These are phyloP conservation scores for Cylindricascospora bacillispora DNA, from an alignment of 1,139 yeast species.

Conservation along the genomic window DNA sequence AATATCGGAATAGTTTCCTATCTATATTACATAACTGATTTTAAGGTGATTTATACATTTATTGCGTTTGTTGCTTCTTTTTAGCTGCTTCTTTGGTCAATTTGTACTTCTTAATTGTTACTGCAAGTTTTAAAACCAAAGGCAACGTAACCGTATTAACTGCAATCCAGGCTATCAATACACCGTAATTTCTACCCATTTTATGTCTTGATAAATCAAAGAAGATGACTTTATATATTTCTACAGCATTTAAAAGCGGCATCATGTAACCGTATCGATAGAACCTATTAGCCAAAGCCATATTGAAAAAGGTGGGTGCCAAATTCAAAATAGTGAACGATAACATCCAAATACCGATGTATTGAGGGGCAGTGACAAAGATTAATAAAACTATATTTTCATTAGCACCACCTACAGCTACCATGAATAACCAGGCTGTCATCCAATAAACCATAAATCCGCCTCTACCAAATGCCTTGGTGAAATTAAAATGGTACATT, in stretches of 20 bases:
- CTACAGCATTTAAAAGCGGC: slow-evolving; percentile 51
- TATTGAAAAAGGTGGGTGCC: slow-evolving; percentile 44
- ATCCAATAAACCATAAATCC: slow-evolving; percentile 61
- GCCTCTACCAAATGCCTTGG: slow-evolving; percentile 39
- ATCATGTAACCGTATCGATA: slow-evolving; percentile 53
- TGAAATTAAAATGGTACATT: slow-evolving; percentile 45
- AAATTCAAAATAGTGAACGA: slow-evolving; percentile 48
- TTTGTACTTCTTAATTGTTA: slow-evolving; percentile 1
- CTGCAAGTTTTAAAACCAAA: slow-evolving; percentile 31
- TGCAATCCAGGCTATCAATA: slow-evolving; percentile 47
- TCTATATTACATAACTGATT: neutral
- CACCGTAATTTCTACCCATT: slow-evolving; percentile 46
- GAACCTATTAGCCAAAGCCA: slow-evolving; percentile 39
- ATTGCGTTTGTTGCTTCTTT: neutral
- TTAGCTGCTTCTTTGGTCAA: slow-evolving; percentile 1
- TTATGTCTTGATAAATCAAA: slow-evolving; percentile 43
- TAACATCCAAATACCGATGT: slow-evolving; percentile 46
- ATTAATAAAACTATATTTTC: slow-evolving; percentile 43
- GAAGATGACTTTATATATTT: slow-evolving; percentile 43
- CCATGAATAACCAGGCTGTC: slow-evolving; percentile 44
- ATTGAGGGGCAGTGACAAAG: slow-evolving; percentile 35
- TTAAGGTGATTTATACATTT: too few relatives aligned
- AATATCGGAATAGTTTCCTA: neutral
- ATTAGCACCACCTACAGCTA: slow-evolving; percentile 51
- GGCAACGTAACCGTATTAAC: slow-evolving; percentile 36